These are phyloP conservation scores for Penicillium macrosclerotiorum DNA, from an alignment of 495 filamentous ascomycete genomes.

Conservation along the genomic window DNA sequence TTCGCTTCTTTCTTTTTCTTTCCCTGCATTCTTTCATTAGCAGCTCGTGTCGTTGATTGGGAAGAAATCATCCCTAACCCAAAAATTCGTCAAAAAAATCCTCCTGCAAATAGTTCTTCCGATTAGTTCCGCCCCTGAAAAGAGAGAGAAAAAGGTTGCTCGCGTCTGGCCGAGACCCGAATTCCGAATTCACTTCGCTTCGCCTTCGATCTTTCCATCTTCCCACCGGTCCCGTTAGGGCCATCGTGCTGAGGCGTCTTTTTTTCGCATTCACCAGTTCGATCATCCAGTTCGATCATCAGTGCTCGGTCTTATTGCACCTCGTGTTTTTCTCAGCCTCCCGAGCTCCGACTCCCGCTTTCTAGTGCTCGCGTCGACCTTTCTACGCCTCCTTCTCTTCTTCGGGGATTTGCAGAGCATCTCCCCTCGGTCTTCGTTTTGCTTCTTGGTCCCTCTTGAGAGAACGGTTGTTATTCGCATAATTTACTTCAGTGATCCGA, in stretches of 20 bases:
- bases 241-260: not conserved
- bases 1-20: constrained; percentile 34
- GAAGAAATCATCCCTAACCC: constrained; percentile 9
- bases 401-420: constrained; percentile 48
- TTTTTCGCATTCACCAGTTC: constrained; percentile 2
- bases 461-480: constrained; percentile 17
- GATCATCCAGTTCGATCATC: not conserved
- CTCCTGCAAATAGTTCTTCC: constrained; percentile 25
- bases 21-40: constrained; percentile 37
- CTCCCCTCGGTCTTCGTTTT: constrained; percentile 29
- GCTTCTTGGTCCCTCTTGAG: constrained; percentile 12
- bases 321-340: constrained; percentile 17
- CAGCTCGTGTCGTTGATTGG: constrained; percentile 24
- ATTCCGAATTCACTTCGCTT: constrained; percentile 10
- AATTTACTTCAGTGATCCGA: constrained; percentile 14
- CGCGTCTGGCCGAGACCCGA: constrained; percentile 26
- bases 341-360: constrained; percentile 1
- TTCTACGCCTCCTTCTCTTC: constrained; percentile 20
- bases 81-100: constrained; percentile 19
- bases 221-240: not conserved
- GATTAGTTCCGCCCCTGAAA: constrained; percentile 31
- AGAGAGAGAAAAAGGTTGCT: constrained; percentile 12
- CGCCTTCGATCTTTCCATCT: constrained; percentile 1
- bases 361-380: constrained; percentile 21
- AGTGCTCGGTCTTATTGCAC: constrained; percentile 8